Percentiles rank a stretch among this genome's conserved stretches.
Evolutionary conservation across 208 protist species (phyloP).

Genomic region (Crithidia bombi): DNA sequence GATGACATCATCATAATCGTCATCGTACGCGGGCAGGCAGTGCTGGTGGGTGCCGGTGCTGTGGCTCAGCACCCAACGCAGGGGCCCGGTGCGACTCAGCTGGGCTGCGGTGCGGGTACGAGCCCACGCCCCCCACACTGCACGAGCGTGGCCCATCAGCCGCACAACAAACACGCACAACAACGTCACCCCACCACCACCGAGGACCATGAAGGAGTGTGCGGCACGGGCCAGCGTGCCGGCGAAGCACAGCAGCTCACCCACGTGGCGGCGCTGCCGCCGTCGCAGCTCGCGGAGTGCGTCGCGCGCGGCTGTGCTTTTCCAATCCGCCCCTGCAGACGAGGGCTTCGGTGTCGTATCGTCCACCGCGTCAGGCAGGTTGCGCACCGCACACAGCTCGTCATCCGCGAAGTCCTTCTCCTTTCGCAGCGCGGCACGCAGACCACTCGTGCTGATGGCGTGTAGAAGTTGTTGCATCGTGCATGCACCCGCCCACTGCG

Average conservation of each 20-base stretch:
- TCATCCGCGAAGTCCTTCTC: slow-evolving; percentile 15
- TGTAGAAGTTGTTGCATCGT: slow-evolving; percentile 30
- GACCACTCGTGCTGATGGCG: slow-evolving; percentile 11
- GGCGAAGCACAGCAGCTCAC: slow-evolving; percentile 26
- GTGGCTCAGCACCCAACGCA: not conserved
- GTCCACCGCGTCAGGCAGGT: not conserved
- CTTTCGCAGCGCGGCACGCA: slow-evolving; percentile 19
- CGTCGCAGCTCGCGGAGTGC: not conserved
- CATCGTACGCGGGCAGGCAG: no score
- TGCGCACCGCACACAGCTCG: not conserved
- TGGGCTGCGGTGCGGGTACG: not conserved
- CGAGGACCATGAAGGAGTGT: slow-evolving; percentile 32
- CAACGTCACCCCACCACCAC: slow-evolving; percentile 18
- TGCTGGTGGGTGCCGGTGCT: no score
- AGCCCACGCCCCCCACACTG: slow-evolving; percentile 33
- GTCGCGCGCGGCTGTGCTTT: not conserved
- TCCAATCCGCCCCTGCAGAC: not conserved
- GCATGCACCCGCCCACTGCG: not conserved
- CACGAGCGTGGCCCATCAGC: slow-evolving; percentile 17
- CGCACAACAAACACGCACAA: slow-evolving; percentile 10
- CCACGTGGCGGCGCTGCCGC: slow-evolving; percentile 20
- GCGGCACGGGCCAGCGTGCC: slow-evolving; percentile 28
- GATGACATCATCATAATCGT: no score
- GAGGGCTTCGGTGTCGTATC: not conserved
- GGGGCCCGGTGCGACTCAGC: slow-evolving; percentile 4